These are phyloP conservation scores for Citrus mangshanensis DNA, from an alignment of 345 rosid genomes.

Conservation along the genomic window DNA sequence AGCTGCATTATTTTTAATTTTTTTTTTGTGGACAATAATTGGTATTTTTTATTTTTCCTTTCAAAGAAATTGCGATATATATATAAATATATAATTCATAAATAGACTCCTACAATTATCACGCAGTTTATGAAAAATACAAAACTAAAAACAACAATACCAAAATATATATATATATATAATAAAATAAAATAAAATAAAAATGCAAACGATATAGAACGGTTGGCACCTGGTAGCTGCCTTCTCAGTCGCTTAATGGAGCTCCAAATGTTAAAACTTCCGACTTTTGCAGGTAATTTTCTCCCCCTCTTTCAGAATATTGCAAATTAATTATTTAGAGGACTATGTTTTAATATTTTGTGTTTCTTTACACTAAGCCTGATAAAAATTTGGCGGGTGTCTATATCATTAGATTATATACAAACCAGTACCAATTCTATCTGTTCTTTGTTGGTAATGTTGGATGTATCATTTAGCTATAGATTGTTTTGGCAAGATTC, in stretches of 20 bases:
- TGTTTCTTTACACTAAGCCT: background rate
- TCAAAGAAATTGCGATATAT: too few relatives aligned
- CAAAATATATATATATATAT: too few relatives aligned
- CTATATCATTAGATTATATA: background rate
- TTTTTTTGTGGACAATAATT: too few relatives aligned
- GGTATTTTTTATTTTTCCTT: too few relatives aligned
- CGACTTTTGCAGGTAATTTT: conserved; percentile 18
- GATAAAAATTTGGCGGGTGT: background rate
- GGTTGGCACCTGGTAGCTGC: background rate
- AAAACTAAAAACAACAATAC: background rate
- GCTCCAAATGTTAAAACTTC: conserved; percentile 25
- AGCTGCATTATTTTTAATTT: too few relatives aligned
- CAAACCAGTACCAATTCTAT: background rate
- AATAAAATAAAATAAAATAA: too few relatives aligned
- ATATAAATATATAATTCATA: too few relatives aligned
- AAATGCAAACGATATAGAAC: background rate
- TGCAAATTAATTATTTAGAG: background rate
- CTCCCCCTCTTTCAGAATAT: background rate
- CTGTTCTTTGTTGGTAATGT: background rate
- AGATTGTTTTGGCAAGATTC: background rate
- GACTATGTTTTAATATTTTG: background rate
- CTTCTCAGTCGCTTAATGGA: conserved; percentile 20
- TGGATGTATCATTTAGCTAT: background rate
- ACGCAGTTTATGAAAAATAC: background rate
- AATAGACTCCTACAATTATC: background rate